These are phyloP conservation scores for Ochromonas danica DNA, from an alignment of 108 stramenopile genomes.

Conservation along the genomic window DNA sequence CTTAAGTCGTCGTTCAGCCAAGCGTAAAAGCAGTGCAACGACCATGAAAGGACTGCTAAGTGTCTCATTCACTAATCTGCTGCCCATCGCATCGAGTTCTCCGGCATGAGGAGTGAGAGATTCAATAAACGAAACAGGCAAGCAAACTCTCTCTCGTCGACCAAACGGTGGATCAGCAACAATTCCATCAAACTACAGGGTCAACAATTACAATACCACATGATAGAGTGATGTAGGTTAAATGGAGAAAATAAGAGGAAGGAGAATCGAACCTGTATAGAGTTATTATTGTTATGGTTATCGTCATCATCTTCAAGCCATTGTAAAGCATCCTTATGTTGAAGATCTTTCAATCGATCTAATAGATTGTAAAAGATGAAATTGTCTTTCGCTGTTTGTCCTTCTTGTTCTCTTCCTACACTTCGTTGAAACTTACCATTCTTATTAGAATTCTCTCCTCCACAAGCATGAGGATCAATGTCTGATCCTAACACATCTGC, in stretches of 20 bases:
- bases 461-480: constrained; percentile 68
- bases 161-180: constrained; percentile 19
- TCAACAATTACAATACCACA: too few relatives aligned
- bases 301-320: too few relatives aligned
- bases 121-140: too few relatives aligned
- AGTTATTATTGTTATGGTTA: too few relatives aligned
- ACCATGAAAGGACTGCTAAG: not conserved
- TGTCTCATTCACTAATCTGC: not conserved
- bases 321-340: too few relatives aligned
- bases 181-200: constrained; percentile 1
- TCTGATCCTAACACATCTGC: constrained; percentile 83
- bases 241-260: too few relatives aligned
- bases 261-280: too few relatives aligned
- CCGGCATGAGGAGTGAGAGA: too few relatives aligned
- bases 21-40: not conserved
- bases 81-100: not conserved
- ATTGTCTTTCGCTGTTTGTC: not conserved
- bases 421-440: not conserved
- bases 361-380: too few relatives aligned
- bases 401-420: not conserved
- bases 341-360: too few relatives aligned
- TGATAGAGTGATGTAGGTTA: too few relatives aligned
- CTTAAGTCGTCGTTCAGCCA: not conserved
- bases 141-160: not conserved
- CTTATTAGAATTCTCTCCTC: not conserved